Evolutionary conservation across 2,329 filamentous ascomycete species (phyloP).

Genomic region (Pyricularia pennisetigena): DNA sequence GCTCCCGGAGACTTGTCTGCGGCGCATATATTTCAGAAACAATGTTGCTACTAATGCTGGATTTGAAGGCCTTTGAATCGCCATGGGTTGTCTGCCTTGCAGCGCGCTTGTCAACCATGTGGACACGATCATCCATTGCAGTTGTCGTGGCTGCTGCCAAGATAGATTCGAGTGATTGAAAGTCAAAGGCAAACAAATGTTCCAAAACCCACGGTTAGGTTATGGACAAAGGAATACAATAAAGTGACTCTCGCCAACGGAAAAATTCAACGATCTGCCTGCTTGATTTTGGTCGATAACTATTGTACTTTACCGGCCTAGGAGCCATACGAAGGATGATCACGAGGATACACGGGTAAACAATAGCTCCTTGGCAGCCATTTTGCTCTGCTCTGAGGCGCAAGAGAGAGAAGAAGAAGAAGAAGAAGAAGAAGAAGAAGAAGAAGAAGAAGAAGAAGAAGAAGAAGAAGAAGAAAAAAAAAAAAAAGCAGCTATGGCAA

Average conservation of each 20-base stretch:
- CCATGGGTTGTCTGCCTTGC: not conserved
- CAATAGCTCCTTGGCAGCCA: not conserved
- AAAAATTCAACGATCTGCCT: not conserved
- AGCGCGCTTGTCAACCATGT: not conserved
- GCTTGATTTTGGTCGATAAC: not conserved
- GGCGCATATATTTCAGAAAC: not conserved
- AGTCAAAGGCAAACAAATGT: not conserved
- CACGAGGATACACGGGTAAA: not conserved
- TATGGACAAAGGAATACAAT: not conserved
- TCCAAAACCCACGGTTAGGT: not conserved
- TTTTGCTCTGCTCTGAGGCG: not conserved
- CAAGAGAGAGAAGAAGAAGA: not conserved
- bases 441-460: not conserved
- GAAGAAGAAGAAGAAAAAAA: too few relatives aligned
- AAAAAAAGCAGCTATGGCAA: not conserved
- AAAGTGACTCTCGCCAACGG: not conserved
- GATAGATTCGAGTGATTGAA: not conserved
- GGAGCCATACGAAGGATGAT: not conserved
- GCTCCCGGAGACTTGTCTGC: not conserved
- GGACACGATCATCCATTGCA: not conserved
- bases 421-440: not conserved
- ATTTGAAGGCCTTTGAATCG: not conserved
- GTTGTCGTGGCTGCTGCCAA: not conserved
- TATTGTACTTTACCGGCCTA: not conserved
- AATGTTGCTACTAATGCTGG: not conserved